Evolutionary conservation across 495 filamentous ascomycete genomes (phyloP).

Genomic region (Penicillium argentinense): DNA sequence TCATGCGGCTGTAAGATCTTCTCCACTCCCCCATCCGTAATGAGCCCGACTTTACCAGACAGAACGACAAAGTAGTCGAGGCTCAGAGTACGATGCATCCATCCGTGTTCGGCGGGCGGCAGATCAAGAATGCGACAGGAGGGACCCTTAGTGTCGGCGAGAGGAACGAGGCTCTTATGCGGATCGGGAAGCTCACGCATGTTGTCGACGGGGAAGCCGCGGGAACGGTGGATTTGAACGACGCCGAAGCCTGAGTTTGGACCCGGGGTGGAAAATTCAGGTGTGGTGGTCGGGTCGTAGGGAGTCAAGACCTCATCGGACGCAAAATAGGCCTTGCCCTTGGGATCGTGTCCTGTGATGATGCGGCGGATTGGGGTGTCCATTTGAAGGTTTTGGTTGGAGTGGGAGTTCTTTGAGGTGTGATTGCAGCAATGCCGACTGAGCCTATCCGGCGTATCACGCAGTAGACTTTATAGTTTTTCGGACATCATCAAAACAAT

Average conservation of each 20-base stretch:
- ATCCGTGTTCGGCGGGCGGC: slow-evolving; percentile 20
- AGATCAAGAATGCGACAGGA: slow-evolving; percentile 25
- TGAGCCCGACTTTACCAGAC: slow-evolving; percentile 19
- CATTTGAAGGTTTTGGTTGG: slow-evolving; percentile 4
- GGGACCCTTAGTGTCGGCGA: slow-evolving; percentile 29
- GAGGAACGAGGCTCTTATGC: slow-evolving; percentile 22
- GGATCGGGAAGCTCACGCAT: slow-evolving; percentile 18
- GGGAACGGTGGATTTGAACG: slow-evolving; percentile 28
- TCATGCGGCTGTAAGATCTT: slow-evolving; percentile 25
- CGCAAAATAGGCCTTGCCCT: slow-evolving; percentile 24
- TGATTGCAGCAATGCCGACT: too few species aligned
- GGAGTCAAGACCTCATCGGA: slow-evolving; percentile 23
- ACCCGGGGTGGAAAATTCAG: slow-evolving; percentile 16
- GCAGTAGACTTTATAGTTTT: too few species aligned
- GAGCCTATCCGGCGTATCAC: too few species aligned
- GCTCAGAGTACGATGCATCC: slow-evolving; percentile 30
- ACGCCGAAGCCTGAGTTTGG: slow-evolving; percentile 23
- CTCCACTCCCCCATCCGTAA: slow-evolving; percentile 24
- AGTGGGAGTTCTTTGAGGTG: too few species aligned
- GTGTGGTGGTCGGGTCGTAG: slow-evolving; percentile 25
- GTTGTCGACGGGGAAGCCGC: slow-evolving; percentile 25
- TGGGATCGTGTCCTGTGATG: slow-evolving; percentile 15
- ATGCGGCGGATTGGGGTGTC: slow-evolving; percentile 25
- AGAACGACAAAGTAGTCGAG: slow-evolving; percentile 26
- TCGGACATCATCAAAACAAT: too few species aligned